Conservation (phyloP, 2,329 filamentous ascomycete genomes). For the Endocalyx cinctus region DNA sequence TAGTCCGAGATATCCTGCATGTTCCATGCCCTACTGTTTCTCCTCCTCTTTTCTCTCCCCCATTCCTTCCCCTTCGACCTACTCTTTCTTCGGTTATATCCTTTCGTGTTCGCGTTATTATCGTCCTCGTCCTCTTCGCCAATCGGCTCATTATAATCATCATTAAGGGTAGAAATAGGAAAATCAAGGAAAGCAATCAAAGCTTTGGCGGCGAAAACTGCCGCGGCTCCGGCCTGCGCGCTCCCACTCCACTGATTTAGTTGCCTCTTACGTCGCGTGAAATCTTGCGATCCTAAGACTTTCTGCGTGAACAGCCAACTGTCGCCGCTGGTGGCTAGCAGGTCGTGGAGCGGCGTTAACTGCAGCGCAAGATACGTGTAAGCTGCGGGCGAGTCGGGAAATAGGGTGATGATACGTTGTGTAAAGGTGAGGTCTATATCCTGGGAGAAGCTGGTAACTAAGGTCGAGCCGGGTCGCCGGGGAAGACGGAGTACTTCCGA, state of each 20-base stretch:
- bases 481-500: conserved; percentile 24
- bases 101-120: background rate
- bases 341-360: conserved; percentile 52
- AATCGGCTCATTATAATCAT: background rate
- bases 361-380: conserved; percentile 54
- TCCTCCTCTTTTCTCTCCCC: conserved; percentile 2
- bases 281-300: conserved; percentile 38
- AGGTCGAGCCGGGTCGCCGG: conserved; percentile 13
- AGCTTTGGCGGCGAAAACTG: conserved; percentile 47
- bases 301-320: conserved; percentile 56
- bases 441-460: conserved; percentile 13
- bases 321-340: conserved; percentile 54
- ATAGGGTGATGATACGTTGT: conserved; percentile 35
- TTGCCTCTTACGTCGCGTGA: conserved; percentile 41
- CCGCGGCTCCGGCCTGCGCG: conserved; percentile 37
- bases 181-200: conserved; percentile 41
- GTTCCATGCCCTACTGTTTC: conserved; percentile 13
- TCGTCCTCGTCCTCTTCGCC: conserved; percentile 6
- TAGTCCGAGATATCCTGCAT: conserved; percentile 74
- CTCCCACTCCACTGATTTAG: conserved; percentile 33
- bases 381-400: conserved; percentile 39
- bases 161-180: background rate
- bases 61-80: conserved; percentile 8
- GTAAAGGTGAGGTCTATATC: conserved; percentile 17
- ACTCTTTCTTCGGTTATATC: too few relatives aligned